phyloP scores from a whole-genome alignment of 495 filamentous ascomycete genomes.

The Penicillium canariense region DNA sequence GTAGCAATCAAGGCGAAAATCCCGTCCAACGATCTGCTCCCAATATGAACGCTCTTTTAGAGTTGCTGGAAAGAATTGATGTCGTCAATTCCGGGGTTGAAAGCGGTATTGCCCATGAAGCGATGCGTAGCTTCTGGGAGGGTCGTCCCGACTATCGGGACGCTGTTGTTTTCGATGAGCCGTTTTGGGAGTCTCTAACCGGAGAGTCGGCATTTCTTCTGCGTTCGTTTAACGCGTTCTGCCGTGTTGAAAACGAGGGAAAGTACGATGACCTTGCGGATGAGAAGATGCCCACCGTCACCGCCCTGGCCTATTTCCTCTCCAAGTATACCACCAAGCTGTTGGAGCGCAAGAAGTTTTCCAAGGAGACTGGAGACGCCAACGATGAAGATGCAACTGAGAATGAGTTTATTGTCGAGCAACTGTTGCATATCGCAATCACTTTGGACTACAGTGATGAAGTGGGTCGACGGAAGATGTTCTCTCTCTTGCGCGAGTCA shows the following conservation, averaged over 20 bases:
- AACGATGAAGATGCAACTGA: conserved; percentile 80
- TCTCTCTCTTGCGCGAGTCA: conserved; percentile 77
- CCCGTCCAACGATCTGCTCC: conserved; percentile 55
- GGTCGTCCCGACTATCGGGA: conserved; percentile 88
- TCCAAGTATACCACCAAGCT: conserved; percentile 75
- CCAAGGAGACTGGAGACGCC: conserved; percentile 54
- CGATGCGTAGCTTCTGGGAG: conserved; percentile 95
- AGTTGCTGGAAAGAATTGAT: conserved; percentile 92
- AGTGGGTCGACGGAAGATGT: conserved; percentile 93
- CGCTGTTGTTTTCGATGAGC: conserved; percentile 73
- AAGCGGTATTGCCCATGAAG: conserved; percentile 83
- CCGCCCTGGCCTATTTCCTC: conserved; percentile 78
- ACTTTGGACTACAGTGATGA: conserved; percentile 95
- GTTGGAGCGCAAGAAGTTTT: conserved; percentile 61
- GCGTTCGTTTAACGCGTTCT: conserved; percentile 91
- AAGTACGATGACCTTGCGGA: conserved; percentile 73
- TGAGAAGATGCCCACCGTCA: conserved; percentile 94
- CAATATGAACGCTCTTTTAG: conserved; percentile 72
- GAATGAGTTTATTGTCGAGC: conserved; percentile 91
- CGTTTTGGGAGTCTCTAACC: conserved; percentile 82
- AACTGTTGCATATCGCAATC: conserved; percentile 87
- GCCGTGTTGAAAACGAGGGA: conserved; percentile 64
- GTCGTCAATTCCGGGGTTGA: conserved; percentile 86
- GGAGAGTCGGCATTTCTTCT: conserved; percentile 86
- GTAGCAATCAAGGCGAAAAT: conserved; percentile 50